Conservation (phyloP, 2,329 filamentous ascomycete genomes). For the Nannizziopsis barbatae region DNA sequence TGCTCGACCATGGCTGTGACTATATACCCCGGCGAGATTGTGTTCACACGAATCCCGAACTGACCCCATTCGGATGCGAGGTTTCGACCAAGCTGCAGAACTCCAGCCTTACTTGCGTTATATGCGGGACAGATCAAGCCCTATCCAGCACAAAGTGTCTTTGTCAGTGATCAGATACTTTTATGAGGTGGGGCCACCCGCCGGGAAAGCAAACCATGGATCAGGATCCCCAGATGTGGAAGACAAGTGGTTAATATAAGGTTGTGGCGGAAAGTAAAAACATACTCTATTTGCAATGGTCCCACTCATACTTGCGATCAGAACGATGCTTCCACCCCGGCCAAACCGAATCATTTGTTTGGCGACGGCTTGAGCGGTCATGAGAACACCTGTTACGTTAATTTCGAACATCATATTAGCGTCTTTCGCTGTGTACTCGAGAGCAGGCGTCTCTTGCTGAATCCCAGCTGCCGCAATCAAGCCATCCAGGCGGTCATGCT, state of each 20-base stretch:
- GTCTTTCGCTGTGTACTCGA: slow-evolving; percentile 61
- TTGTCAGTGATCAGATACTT: background rate
- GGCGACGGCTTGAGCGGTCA: slow-evolving; percentile 53
- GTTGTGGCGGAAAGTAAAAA: slow-evolving; percentile 10
- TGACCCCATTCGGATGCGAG: slow-evolving; percentile 40
- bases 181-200: no score
- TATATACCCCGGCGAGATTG: slow-evolving; percentile 39
- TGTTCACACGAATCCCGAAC: slow-evolving; percentile 41
- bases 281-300: slow-evolving; percentile 45
- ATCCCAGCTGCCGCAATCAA: slow-evolving; percentile 60
- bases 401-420: slow-evolving; percentile 53
- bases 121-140: slow-evolving; percentile 40
- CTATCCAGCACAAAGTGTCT: slow-evolving; percentile 19
- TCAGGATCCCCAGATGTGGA: background rate
- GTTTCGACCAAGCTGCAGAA: slow-evolving; percentile 38
- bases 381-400: slow-evolving; percentile 52
- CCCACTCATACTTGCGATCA: slow-evolving; percentile 54
- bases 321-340: slow-evolving; percentile 48
- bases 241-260: background rate
- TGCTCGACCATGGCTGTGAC: slow-evolving; percentile 38
- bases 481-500: slow-evolving; percentile 65
- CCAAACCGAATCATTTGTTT: slow-evolving; percentile 42
- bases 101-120: slow-evolving; percentile 40
- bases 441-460: slow-evolving; percentile 70
- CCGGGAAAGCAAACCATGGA: background rate